These are phyloP conservation scores for Cutaneotrichosporon sp. DNA, from an alignment of 1,284 basidiomycete species.

Conservation along the genomic window DNA sequence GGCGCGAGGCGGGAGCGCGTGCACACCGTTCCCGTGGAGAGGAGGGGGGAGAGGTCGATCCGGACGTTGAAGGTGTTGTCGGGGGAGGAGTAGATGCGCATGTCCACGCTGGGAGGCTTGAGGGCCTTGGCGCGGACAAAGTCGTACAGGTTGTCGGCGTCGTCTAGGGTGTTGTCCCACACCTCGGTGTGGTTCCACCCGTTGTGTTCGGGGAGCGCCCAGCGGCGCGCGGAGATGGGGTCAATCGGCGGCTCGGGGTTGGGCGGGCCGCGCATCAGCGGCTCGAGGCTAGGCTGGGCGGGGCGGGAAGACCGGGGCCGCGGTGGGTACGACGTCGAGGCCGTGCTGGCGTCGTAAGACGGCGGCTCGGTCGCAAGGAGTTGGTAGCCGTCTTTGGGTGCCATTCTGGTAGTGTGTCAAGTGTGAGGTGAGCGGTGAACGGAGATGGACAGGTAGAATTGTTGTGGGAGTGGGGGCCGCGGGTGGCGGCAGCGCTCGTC, in stretches of 20 bases:
- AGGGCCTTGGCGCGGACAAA: slow-evolving; percentile 35
- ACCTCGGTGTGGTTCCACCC: too few species aligned
- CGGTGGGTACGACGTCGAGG: neutral
- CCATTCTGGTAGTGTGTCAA: neutral
- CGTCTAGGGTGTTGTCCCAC: too few species aligned
- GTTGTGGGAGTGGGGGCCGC: too few species aligned
- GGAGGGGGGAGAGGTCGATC: slow-evolving; percentile 36
- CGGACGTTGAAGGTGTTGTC: slow-evolving; percentile 44
- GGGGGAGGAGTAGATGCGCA: slow-evolving; percentile 30
- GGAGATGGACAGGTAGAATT: too few species aligned
- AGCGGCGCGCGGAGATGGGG: neutral
- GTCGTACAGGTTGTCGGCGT: slow-evolving; percentile 34
- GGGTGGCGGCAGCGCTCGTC: too few species aligned
- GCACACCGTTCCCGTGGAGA: slow-evolving; percentile 32
- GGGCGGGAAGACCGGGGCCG: neutral
- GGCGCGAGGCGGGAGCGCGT: slow-evolving; percentile 21
- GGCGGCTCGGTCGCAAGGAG: neutral
- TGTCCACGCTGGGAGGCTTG: slow-evolving; percentile 28
- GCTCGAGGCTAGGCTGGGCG: neutral
- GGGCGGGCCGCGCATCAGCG: neutral
- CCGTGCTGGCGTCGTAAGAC: neutral
- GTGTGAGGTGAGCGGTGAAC: neutral
- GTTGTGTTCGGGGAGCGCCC: neutral
- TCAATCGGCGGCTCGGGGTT: neutral
- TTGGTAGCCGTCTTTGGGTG: neutral